Percentiles rank a stretch among this genome's conserved stretches.
phyloP scores from a whole-genome alignment of 306 rosid genomes.

The Senna siamea region DNA sequence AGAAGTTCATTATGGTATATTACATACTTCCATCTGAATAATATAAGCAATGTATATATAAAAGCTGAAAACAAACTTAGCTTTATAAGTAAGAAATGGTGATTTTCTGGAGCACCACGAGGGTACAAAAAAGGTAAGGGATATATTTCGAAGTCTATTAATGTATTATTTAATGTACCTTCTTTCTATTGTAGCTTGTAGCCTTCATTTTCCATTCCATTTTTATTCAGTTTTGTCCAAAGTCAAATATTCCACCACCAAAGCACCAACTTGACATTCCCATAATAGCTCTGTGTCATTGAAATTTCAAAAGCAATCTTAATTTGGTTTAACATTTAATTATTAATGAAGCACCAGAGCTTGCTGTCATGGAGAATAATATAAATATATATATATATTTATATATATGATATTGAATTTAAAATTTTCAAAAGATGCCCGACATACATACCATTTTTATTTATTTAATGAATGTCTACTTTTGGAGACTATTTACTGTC shows the following conservation, averaged over 20 bases:
- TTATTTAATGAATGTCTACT: background rate
- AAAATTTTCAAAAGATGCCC: conserved; percentile 43
- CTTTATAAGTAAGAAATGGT: background rate
- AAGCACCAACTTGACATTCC: conserved; percentile 36
- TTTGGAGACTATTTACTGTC: background rate
- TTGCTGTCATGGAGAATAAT: conserved; percentile 38
- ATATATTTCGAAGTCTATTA: background rate
- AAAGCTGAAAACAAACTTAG: no score
- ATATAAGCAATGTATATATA: no score
- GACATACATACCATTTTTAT: background rate
- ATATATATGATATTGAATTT: conserved; percentile 24
- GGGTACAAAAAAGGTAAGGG: background rate
- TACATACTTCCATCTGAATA: no score
- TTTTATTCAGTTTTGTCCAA: background rate
- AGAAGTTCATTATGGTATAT: no score
- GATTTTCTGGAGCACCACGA: conserved; percentile 4
- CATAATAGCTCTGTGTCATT: background rate
- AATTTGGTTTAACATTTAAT: background rate
- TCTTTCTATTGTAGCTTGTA: no score
- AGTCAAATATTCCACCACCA: conserved; percentile 43
- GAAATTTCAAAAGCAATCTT: conserved; percentile 15
- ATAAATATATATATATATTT: no score
- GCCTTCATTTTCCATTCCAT: background rate
- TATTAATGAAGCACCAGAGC: conserved; percentile 21
- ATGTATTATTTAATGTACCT: no score